Conservation (phyloP, 2,329 filamentous ascomycete genomes). For the Colletotrichum melonis region DNA sequence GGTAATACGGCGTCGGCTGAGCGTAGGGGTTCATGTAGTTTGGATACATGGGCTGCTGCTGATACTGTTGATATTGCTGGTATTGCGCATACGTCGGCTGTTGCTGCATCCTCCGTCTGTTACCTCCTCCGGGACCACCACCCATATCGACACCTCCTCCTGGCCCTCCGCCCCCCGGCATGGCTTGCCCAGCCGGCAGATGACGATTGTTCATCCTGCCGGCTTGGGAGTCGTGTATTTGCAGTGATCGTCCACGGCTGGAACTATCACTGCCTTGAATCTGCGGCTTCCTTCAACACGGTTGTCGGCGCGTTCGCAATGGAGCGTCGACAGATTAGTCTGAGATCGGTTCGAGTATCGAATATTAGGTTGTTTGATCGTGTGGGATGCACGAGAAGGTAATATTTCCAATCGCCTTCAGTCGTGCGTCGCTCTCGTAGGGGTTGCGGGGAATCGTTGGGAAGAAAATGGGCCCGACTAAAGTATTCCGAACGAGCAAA, state of each 20-base stretch:
- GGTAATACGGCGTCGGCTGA: slow-evolving; percentile 57
- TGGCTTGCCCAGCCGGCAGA: slow-evolving; percentile 81
- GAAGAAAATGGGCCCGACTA: slow-evolving; percentile 7
- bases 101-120: slow-evolving; percentile 50
- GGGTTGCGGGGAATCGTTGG: slow-evolving; percentile 11
- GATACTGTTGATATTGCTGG: slow-evolving; percentile 39
- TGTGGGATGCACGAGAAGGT: slow-evolving; percentile 17
- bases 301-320: slow-evolving; percentile 25
- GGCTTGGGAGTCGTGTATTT: slow-evolving; percentile 62
- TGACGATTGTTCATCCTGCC: slow-evolving; percentile 82
- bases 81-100: slow-evolving; percentile 49
- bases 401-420: slow-evolving; percentile 3
- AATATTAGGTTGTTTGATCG: slow-evolving; percentile 6
- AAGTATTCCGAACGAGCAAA: neutral
- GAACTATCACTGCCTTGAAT: slow-evolving; percentile 35
- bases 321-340: slow-evolving; percentile 28
- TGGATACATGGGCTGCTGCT: slow-evolving; percentile 56
- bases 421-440: slow-evolving; percentile 15
- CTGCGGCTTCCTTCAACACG: slow-evolving; percentile 27
- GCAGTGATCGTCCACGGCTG: slow-evolving; percentile 38
- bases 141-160: slow-evolving; percentile 46
- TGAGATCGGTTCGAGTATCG: slow-evolving; percentile 13
- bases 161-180: slow-evolving; percentile 56
- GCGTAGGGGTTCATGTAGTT: slow-evolving; percentile 63
- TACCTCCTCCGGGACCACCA: slow-evolving; percentile 45